These are phyloP conservation scores for Dactylellina drechsleri DNA, from an alignment of 2,329 filamentous ascomycete genomes.

Conservation along the genomic window DNA sequence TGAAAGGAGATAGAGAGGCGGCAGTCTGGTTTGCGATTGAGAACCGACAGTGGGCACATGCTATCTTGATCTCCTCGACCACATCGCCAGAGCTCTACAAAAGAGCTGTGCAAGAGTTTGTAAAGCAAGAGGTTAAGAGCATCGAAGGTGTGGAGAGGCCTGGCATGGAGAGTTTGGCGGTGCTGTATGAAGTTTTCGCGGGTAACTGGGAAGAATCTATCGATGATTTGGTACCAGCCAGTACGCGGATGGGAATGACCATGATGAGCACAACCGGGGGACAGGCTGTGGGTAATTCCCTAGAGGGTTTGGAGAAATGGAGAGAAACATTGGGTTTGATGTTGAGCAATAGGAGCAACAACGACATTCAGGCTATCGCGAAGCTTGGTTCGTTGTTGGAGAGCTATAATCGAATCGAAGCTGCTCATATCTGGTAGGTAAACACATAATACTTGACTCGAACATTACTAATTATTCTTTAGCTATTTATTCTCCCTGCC, in stretches of 20 bases:
- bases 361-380: conserved; percentile 80
- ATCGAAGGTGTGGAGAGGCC: conserved; percentile 63
- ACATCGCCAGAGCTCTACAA: conserved; percentile 87
- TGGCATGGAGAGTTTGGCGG: conserved; percentile 86
- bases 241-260: conserved; percentile 89
- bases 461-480: conserved; percentile 21
- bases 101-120: conserved; percentile 92
- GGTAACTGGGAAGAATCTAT: conserved; percentile 94
- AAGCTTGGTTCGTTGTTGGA: conserved; percentile 83
- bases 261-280: conserved; percentile 78
- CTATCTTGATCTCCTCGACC: conserved; percentile 83
- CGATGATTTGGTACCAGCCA: conserved; percentile 92
- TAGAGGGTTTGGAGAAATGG: conserved; percentile 92
- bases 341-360: conserved; percentile 83
- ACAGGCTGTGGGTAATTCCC: conserved; percentile 69
- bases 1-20: conserved; percentile 85
- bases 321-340: conserved; percentile 86
- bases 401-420: conserved; percentile 87
- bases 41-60: conserved; percentile 94
- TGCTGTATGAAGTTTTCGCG: conserved; percentile 91
- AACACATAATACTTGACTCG: neutral
- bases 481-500: conserved; percentile 81
- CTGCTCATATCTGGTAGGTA: conserved; percentile 80
- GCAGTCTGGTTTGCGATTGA: conserved; percentile 94
- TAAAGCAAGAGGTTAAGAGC: conserved; percentile 91